phyloP scores from a whole-genome alignment of 768 basidiomycete species.

The Hydnum rufescens region DNA sequence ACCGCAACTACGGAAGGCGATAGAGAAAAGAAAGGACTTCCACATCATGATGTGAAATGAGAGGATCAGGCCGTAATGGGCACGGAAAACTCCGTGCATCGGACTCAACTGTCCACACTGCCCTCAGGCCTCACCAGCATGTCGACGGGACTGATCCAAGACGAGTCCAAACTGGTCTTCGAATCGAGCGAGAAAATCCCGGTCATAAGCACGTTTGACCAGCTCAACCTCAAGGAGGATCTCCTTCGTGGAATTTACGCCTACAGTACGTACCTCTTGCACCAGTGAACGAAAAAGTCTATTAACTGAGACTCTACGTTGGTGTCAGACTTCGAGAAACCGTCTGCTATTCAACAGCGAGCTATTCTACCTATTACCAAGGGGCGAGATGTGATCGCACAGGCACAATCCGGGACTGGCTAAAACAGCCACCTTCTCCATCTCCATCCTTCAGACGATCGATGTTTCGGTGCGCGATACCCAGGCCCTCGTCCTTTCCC shows the following conservation, averaged over 20 bases:
- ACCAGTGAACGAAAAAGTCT: background rate
- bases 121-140: background rate
- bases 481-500: constrained; percentile 28
- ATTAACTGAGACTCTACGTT: background rate
- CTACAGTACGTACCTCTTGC: constrained; percentile 18
- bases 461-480: constrained; percentile 25
- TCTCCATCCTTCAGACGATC: constrained; percentile 28
- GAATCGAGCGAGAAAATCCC: constrained; percentile 20
- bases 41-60: too few relatives aligned
- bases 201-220: constrained; percentile 16
- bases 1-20: too few relatives aligned
- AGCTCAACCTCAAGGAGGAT: constrained; percentile 24
- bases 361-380: constrained; percentile 28
- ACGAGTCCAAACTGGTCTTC: constrained; percentile 22
- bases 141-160: background rate
- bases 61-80: too few relatives aligned
- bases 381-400: constrained; percentile 27
- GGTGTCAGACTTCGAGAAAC: constrained; percentile 22
- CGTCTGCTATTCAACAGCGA: constrained; percentile 30
- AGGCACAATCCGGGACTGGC: constrained; percentile 31
- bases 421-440: constrained; percentile 32
- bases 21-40: too few relatives aligned
- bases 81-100: too few relatives aligned
- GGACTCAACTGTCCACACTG: background rate
- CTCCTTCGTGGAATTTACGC: constrained; percentile 31